Base-by-base conservation (phyloP, 805 yeast genomes). In the Zygoascus flipseniorum region DNA sequence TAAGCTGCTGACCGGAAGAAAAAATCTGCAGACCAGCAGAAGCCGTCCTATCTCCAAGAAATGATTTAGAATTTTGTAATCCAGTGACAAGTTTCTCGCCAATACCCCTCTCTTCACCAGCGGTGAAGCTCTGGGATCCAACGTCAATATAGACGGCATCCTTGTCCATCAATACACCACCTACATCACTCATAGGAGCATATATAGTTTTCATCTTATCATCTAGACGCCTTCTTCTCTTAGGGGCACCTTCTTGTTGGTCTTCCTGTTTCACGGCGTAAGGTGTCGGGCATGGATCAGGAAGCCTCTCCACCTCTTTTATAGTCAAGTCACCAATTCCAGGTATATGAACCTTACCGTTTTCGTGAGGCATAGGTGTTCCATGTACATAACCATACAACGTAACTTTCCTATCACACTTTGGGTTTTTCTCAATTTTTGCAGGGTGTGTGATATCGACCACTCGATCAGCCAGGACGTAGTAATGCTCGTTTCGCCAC, bases 141-240 rank as follows among this genome's bases (percentile, higher is more conserved):
- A 86, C 81, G 62, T 86, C 97, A 56, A 93, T 88, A 63, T 90
- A 93, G 1, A 93, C 99, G 8, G 99, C 97, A 73, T 93, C 99
- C 66, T 86, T 90, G 72, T 93, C 99, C 56, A 93, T 89, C 59
- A 93, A 75, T 39, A 93, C 95, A 68, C 99, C 99, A 54, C 97
- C 97, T n/a, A 93, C 97, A 69, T 93, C 98, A 47, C 97, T 87
- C 99, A 93, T 93, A 49, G 99, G 99, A 0, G 99, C 99, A 69
- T 95, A 93, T 1, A 93, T 89, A 60, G 89, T 81, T 68, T 90
- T 93, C 66, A 89, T 95, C 62, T 85, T 88, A 65, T 93, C 99
- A 60, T 93, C 98, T 52, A 93, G 79, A 65, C 98, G 80, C 67
- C 89, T 87, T 64, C 97, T 79, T 68, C 97, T 82, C 53, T 71